Evolutionary conservation across 345 rosid genomes (phyloP), one percentile per base, ranked within the genome.

Genomic region (Lepidium sativum): DNA sequence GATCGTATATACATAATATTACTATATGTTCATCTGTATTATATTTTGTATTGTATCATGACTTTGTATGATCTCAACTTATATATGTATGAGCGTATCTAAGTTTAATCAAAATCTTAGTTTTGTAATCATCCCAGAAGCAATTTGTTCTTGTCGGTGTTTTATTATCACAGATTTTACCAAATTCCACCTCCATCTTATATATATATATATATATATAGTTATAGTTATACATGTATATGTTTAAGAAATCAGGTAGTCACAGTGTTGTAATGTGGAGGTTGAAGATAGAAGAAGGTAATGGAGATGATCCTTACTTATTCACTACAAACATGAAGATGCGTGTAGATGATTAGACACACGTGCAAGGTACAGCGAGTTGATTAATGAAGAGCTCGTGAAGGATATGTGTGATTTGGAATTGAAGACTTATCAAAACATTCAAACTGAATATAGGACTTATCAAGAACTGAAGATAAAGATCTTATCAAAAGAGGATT

Each of bases 211-310:
- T 6, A 6, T 10, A 49, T 3, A 25, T 7, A 25, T 14, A 32
- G 14, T 14, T 9, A 13, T 11, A 4, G 29, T 6, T 25, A 25
- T 25, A 4, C 29, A n/a, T n/a, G 11, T 38, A 21, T 41, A 16
- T 31, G 25, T 59, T 40, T 15, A 57, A 23, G 37, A 15, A 42
- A 41, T 35, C 18, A 55, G 9, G 9, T 34, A 50, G 57, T 9
- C 21, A 23, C 10, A 14, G 21, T 25, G 27, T 58, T 15, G 60
- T 53, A 13, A 63, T 72, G 76, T 77, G 77, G 73, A 71, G 34
- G 76, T 57, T 76, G 53, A 65, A 66, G 72, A 54, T 71, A 25
- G 79, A 63, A 58, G 68, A 70, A 5, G 75, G 72, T 0, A 55
- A 52, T 5, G 39, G 60, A 34, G 52, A 57, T 14, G 52, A 52